Evolutionary conservation across 495 filamentous ascomycete species (phyloP), one percentile per base, ranked within the genome.

Genomic region (Cercophora scortea): DNA sequence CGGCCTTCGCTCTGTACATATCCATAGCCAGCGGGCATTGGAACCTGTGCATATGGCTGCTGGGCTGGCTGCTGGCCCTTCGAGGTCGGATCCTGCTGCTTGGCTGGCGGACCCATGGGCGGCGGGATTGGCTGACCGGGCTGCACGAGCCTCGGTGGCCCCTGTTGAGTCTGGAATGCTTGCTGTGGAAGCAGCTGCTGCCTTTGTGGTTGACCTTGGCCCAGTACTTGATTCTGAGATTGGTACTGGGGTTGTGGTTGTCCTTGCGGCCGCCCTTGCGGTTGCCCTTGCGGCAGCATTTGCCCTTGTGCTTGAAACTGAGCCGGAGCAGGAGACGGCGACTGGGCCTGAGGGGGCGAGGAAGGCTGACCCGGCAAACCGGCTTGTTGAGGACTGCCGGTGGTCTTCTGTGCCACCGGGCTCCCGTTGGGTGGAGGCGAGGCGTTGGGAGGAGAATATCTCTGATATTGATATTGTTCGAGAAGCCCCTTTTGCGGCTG

Each of bases 11-110:
- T 68, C 48, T 71, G 72, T 16, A 76, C 74, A 41, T 71, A 63
- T 3, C 64, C 56, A 53, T 78, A 78, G 19, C 69, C 68, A 6
- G 55, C 57, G 1, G 74, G 74, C n/a, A 78, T 76, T 11, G 74
- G 74, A 0, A 78, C 73, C 33, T 60, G 58, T 4, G 62, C 69
- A 45, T 78, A 78, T 32, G 69, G 63, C 1, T 65, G 73, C 42
- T 76, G 73, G 12, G 36, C 34, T 3, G 34, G 41, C 0, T 40
- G 54, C 9, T 41, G 45, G 3, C 54, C 52, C 5, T 36, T 43
- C 16, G 42, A 47, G 10, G 18, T 52, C 11, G 49, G 56, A 4
- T 9, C 42, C 42, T 50, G 49, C 8, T 54, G 53, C 39, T 42
- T 25, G 33, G 42, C 13, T 9, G 13, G 42, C 17, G n/a, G 35